Evolutionary conservation across 2,329 filamentous ascomycete species (phyloP).

Genomic region (Bimuria novae-zelandiae): DNA sequence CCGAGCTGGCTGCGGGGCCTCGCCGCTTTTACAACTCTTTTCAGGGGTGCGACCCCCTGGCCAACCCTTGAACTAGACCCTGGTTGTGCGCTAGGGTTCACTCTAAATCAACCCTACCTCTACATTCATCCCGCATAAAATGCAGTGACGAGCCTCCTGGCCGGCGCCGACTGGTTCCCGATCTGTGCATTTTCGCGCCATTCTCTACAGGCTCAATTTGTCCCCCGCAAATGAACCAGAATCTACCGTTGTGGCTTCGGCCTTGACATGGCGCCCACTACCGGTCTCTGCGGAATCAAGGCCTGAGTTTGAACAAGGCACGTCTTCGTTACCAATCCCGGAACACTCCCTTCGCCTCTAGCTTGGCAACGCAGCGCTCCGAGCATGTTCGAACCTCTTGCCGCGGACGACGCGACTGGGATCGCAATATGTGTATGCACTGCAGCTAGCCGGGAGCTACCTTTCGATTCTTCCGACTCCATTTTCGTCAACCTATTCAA

Average conservation of each 20-base stretch:
- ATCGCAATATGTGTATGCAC: neutral
- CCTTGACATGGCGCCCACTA: constrained; percentile 20
- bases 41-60: constrained; percentile 21
- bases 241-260: constrained; percentile 9
- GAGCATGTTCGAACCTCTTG: neutral
- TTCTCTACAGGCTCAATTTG: constrained; percentile 22
- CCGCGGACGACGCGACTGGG: neutral
- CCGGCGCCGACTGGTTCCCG: constrained; percentile 15
- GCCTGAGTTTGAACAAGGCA: constrained; percentile 2
- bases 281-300: constrained; percentile 21
- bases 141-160: constrained; percentile 19
- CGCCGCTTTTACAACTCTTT: constrained; percentile 26
- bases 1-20: constrained; percentile 11
- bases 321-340: neutral
- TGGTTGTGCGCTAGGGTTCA: constrained; percentile 29
- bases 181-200: constrained; percentile 16
- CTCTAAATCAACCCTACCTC: constrained; percentile 37
- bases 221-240: constrained; percentile 24
- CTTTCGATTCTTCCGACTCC: too few species aligned
- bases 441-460: neutral
- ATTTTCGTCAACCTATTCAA: neutral
- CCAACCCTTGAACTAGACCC: constrained; percentile 24
- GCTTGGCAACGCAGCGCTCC: neutral
- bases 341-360: neutral
- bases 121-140: constrained; percentile 27